Percentiles rank a stretch among this genome's conserved stretches.
phyloP scores from a whole-genome alignment of 345 rosid genomes.

The Mallotus nudiflorus region DNA sequence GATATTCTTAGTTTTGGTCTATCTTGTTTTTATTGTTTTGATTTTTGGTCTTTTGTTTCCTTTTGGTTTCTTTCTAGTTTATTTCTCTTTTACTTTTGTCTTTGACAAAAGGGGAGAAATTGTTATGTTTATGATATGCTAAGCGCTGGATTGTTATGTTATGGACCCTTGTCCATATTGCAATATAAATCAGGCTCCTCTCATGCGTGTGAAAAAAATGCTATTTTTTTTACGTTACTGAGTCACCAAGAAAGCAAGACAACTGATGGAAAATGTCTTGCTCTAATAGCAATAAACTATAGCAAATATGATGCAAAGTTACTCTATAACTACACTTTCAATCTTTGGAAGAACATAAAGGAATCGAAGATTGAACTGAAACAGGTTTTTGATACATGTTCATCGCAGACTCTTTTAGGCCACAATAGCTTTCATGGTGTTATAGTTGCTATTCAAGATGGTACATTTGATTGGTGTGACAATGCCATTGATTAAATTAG shows the following conservation, averaged over 20 bases:
- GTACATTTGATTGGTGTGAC: neutral
- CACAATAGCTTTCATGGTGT: neutral
- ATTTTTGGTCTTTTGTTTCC: too few relatives aligned
- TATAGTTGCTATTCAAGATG: neutral
- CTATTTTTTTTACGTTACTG: too few relatives aligned
- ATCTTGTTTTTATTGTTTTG: too few relatives aligned
- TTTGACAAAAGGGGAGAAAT: too few relatives aligned
- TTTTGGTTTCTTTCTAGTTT: too few relatives aligned
- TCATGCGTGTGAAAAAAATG: too few relatives aligned
- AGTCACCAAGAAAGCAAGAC: neutral
- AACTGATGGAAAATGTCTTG: neutral
- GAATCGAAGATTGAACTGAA: neutral
- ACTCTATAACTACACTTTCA: neutral
- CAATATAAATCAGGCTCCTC: too few relatives aligned
- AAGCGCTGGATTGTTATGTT: too few relatives aligned
- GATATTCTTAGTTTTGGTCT: too few relatives aligned
- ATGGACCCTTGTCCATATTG: too few relatives aligned
- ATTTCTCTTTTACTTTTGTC: too few relatives aligned
- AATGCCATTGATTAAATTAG: neutral
- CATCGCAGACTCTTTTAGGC: neutral
- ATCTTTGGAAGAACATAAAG: neutral
- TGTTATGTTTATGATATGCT: too few relatives aligned
- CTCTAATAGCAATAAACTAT: neutral
- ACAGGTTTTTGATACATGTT: slow-evolving; percentile 1
- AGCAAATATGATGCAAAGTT: neutral